Evolutionary conservation across 106 monocot genomes (phyloP).

Genomic region (Hemerocallis citrina): DNA sequence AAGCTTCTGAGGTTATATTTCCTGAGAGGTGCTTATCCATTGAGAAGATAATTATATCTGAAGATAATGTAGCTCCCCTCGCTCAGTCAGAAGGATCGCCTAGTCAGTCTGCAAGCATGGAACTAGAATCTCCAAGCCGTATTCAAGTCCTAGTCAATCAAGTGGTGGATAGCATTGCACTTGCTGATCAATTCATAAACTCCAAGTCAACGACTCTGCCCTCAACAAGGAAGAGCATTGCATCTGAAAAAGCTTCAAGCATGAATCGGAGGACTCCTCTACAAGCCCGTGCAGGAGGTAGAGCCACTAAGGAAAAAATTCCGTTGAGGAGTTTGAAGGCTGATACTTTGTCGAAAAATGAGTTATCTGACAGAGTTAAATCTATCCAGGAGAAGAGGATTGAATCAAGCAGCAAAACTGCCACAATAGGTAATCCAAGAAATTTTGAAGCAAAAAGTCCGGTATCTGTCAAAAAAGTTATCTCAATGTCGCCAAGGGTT

Average conservation of each 20-base stretch:
- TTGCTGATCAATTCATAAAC: neutral
- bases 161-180: neutral
- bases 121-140: neutral
- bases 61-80: neutral
- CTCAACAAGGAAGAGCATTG: neutral
- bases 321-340: slow-evolving; percentile 4
- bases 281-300: neutral
- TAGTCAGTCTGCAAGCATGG: slow-evolving; percentile 5
- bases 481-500: neutral
- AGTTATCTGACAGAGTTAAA: slow-evolving; percentile 5
- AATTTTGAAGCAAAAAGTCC: too few species aligned
- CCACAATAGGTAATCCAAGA: neutral
- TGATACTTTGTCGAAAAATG: neutral
- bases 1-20: neutral
- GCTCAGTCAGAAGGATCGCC: slow-evolving; percentile 4
- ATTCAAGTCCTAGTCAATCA: neutral
- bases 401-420: neutral
- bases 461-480: too few species aligned
- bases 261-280: neutral
- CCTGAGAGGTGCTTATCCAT: neutral
- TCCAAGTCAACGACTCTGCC: neutral
- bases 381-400: slow-evolving; percentile 5
- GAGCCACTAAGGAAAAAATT: neutral
- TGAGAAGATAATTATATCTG: neutral
- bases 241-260: neutral